Evolutionary conservation across 2,329 filamentous ascomycete species (phyloP).

Genomic region (Dothidotthia symphoricarpi): DNA sequence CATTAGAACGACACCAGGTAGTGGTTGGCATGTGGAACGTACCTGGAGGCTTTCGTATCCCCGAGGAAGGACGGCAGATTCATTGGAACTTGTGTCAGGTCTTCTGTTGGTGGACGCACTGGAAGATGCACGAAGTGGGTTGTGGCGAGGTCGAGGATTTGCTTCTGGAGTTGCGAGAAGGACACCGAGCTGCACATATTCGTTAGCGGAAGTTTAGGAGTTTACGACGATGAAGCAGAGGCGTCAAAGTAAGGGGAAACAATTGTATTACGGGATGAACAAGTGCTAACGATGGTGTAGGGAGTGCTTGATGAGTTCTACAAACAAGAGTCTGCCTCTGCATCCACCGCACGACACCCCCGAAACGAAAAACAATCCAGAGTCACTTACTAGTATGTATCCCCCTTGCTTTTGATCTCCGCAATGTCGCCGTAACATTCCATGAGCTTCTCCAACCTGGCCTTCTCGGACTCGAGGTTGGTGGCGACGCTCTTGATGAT

Average conservation of each 20-base stretch:
- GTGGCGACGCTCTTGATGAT: constrained; percentile 40
- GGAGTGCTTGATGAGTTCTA: constrained; percentile 12
- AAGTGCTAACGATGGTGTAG: constrained; percentile 10
- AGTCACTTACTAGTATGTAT: constrained; percentile 47
- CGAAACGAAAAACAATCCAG: constrained; percentile 19
- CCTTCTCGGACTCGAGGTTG: constrained; percentile 45
- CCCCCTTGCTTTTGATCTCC: constrained; percentile 46
- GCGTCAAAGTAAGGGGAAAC: constrained; percentile 10
- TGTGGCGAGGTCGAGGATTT: constrained; percentile 53
- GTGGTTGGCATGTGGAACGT: constrained; percentile 5
- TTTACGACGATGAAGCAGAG: constrained; percentile 8
- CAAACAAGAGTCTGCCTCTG: constrained; percentile 1
- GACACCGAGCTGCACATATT: constrained; percentile 47
- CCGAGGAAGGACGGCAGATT: constrained; percentile 56
- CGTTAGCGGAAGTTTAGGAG: constrained; percentile 17
- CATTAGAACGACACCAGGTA: constrained; percentile 1
- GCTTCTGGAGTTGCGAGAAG: constrained; percentile 52
- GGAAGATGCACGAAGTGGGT: constrained; percentile 55
- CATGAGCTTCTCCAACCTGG: constrained; percentile 44
- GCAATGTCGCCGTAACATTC: constrained; percentile 45
- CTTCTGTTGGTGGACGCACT: constrained; percentile 51
- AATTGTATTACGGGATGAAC: constrained; percentile 27
- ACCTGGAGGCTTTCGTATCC: constrained; percentile 51
- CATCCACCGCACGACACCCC: constrained; percentile 5
- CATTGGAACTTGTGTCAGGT: constrained; percentile 52